Evolutionary conservation across 495 filamentous ascomycete genomes (phyloP), one percentile per base, ranked within the genome.

Genomic region (Rusavskia elegans): DNA sequence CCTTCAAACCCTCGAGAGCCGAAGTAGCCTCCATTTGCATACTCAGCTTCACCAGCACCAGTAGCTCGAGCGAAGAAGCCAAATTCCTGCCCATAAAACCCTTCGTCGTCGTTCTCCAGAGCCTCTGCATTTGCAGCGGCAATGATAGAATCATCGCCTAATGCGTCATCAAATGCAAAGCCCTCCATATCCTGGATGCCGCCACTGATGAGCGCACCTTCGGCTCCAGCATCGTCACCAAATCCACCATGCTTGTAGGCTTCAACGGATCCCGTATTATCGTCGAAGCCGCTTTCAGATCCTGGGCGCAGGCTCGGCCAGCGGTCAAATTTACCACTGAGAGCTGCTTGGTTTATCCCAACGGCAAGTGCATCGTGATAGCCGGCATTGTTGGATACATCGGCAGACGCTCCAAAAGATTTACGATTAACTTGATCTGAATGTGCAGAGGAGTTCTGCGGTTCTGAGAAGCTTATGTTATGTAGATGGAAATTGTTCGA

Each of bases 41-140:
- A 83, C 41, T 84, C 66, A 9, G 66, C 63, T 17, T 60, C 62
- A 36, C 62, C 63, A 17, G 64, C 63, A 13, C 72, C 59, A 5
- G 80, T 72, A n/a, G 79, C 76, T 19, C 69, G 66, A 11, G 89
- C 87, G 62, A 92, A 97, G 66, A 98, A 98, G n/a, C 89, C 89
- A 57, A 98, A 98, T 63, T 98, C 92, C 56, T 89, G 83, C 3
- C 92, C 93, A 61, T 98, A 98, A 68, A 88, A 89, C 7, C 85
- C 90, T 46, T 95, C 90, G 16, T 81, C 80, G 58, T 98, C 92
- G 55, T 85, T 87, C 44, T 92, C 92, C 4, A 98, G 74, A 20
- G 85, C 92, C 59, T 89, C 87, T 6, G 90, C 90, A 57, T 98
- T 98, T 19, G 92, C 92, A 25, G 84, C 92, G 0, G 90, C 93